phyloP scores from a whole-genome alignment of 495 filamentous ascomycete species.

The Neurospora sp. region DNA sequence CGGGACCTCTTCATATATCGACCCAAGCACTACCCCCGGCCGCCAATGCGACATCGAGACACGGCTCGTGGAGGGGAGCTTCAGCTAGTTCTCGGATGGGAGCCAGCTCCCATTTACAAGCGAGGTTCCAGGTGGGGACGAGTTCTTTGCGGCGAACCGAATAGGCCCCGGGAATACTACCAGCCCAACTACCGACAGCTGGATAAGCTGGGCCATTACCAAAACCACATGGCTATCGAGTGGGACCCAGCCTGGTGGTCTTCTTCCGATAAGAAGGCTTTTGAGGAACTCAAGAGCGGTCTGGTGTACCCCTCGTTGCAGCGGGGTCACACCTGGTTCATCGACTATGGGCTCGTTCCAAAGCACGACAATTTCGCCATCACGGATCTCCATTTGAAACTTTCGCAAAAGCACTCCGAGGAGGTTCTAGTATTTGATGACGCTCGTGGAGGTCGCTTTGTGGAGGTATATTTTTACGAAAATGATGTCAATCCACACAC shows the following conservation, averaged over 20 bases:
- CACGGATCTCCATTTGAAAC: neutral
- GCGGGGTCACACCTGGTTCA: neutral
- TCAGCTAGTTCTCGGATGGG: neutral
- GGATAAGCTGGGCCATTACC: neutral
- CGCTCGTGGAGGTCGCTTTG: neutral
- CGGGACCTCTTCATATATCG: neutral
- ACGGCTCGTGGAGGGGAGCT: no score
- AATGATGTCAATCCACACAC: neutral
- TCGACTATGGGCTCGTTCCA: neutral
- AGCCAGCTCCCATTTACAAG: neutral
- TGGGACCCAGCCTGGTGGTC: neutral
- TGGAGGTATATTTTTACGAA: neutral
- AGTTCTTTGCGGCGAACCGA: neutral
- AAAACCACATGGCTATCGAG: neutral
- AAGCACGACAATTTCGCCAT: neutral
- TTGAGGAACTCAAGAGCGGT: neutral
- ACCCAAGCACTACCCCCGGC: neutral
- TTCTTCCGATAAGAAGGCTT: neutral
- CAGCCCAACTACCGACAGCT: neutral
- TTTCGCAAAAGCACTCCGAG: no score
- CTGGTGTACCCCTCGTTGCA: neutral
- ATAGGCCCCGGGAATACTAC: neutral
- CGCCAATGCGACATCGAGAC: no score
- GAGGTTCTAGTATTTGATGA: neutral
- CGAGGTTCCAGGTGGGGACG: neutral